Base-by-base conservation (phyloP, 805 yeast species). In the Ogataea glucozyma region DNA sequence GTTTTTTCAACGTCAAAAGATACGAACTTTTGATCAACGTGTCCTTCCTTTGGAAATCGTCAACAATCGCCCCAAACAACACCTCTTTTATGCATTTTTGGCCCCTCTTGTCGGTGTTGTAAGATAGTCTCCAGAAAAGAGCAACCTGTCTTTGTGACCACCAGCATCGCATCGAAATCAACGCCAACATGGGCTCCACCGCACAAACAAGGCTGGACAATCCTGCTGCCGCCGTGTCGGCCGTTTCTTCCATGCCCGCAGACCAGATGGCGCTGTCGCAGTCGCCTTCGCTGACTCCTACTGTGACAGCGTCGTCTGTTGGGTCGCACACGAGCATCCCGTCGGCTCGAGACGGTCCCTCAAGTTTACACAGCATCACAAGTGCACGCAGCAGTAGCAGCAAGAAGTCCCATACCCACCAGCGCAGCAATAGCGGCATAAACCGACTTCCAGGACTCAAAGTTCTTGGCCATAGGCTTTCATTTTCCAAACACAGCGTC, bases 401-500 rank as follows among this genome's bases (percentile, higher is more conserved):
- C 40, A 40, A 36, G 19, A 17, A 32, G 29, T 21, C 27, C 9
- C 21, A 31, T 21, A 31, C 44, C 12, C 48, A 40, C 10, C 32
- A 26, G 16, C 29, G 40, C 9, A 10, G 36, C n/a, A 39, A 44
- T 10, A 40, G 32, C 17, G 47, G 47, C 1, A 34, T 32, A 20
- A 39, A 44, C 17, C 26, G 46, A 31, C 38, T 45, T 18, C 42
- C 57, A 14, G 46, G 55, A 4, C 38, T 55, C 16, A 55, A 51
- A 31, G 41, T 54, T 22, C 40, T 59, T 7, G 55, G 58, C 8
- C 58, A 60, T 19, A 43, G 60, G 42, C 51, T 59, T 11, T 57
- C 63, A 8, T 61, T 61, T 38, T 44, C 62, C 9, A 61, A 61
- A 33, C 60, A 56, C 33, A 21, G 47, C 18, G 36, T 46, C 8